These are phyloP conservation scores for Metroxylon sagu DNA, from an alignment of 176 grass and related monocot species.

Conservation along the genomic window DNA sequence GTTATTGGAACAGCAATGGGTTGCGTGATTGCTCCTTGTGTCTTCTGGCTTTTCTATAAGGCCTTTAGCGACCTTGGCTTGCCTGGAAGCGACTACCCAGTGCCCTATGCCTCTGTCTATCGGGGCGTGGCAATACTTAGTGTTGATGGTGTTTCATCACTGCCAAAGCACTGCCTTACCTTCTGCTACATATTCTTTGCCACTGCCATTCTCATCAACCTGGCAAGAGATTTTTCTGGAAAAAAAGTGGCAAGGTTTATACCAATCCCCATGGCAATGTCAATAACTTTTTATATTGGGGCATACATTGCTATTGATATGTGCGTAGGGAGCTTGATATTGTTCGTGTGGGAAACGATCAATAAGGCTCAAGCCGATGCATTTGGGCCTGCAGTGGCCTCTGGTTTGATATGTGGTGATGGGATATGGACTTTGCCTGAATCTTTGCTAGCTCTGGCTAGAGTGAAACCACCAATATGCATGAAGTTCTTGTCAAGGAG, in stretches of 20 bases:
- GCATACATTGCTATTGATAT: conserved; percentile 30
- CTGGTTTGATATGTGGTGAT: conserved; percentile 28
- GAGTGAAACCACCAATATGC: conserved; percentile 30
- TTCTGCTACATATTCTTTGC: conserved; percentile 23
- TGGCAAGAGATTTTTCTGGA: conserved; percentile 11
- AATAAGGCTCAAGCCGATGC: conserved; percentile 16
- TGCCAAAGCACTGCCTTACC: conserved; percentile 24
- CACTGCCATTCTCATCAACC: conserved; percentile 15
- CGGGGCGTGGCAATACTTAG: conserved; percentile 23
- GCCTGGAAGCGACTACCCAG: conserved; percentile 15
- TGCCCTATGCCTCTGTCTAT: conserved; percentile 19
- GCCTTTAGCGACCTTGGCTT: conserved; percentile 19
- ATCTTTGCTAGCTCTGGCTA: conserved; percentile 22
- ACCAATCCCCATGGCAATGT: conserved; percentile 36
- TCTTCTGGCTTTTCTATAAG: conserved; percentile 36
- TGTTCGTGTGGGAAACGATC: conserved; percentile 23
- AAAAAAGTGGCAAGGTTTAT: conserved; percentile 18
- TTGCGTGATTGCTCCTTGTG: conserved; percentile 22
- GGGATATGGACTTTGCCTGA: conserved; percentile 27
- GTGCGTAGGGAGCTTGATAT: conserved; percentile 22
- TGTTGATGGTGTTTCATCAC: conserved; percentile 16
- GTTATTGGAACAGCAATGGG: conserved; percentile 26
- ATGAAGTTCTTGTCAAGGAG: conserved; percentile 38
- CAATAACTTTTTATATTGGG: conserved; percentile 31
- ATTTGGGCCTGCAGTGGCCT: conserved; percentile 14